Percentiles rank a stretch among this genome's conserved stretches.
phyloP scores from a whole-genome alignment of 2,329 filamentous ascomycete genomes.

The Coniochaeta sp. region DNA sequence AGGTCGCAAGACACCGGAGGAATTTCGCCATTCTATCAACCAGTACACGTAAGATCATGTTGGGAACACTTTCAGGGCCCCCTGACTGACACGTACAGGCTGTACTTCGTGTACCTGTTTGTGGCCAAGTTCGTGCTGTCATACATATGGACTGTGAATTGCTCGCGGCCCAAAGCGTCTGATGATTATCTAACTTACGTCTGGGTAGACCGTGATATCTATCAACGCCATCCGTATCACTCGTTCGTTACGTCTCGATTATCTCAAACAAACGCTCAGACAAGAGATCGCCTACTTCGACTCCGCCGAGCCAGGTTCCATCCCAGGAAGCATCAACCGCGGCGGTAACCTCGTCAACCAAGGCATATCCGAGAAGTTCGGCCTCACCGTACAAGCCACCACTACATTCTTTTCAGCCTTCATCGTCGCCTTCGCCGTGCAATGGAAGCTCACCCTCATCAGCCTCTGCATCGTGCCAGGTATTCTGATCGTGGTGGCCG shows the following conservation, averaged over 20 bases:
- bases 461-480: conserved; percentile 3
- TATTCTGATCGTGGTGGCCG: conserved; percentile 3
- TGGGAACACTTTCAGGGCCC: not conserved
- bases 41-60: conserved; percentile 14
- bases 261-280: conserved; percentile 9
- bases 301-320: conserved; percentile 29
- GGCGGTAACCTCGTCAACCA: conserved; percentile 38
- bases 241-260: conserved; percentile 17
- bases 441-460: conserved; percentile 36
- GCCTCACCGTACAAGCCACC: conserved; percentile 30
- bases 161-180: not conserved
- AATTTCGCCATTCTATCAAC: conserved; percentile 20
- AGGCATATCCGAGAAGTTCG: conserved; percentile 38
- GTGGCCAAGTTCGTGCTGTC: conserved; percentile 39
- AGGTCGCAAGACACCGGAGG: conserved; percentile 20
- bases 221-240: conserved; percentile 20
- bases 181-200: not conserved
- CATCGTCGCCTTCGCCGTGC: conserved; percentile 30
- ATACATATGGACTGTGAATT: conserved; percentile 27
- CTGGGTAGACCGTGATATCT: conserved; percentile 15
- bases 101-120: conserved; percentile 51
- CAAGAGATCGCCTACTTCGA: conserved; percentile 7
- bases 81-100: conserved; percentile 18
- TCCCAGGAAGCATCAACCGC: conserved; percentile 38
- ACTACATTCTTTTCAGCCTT: conserved; percentile 32